These are phyloP conservation scores for Narthecium ossifragum DNA, from an alignment of 106 monocot species.

Conservation along the genomic window DNA sequence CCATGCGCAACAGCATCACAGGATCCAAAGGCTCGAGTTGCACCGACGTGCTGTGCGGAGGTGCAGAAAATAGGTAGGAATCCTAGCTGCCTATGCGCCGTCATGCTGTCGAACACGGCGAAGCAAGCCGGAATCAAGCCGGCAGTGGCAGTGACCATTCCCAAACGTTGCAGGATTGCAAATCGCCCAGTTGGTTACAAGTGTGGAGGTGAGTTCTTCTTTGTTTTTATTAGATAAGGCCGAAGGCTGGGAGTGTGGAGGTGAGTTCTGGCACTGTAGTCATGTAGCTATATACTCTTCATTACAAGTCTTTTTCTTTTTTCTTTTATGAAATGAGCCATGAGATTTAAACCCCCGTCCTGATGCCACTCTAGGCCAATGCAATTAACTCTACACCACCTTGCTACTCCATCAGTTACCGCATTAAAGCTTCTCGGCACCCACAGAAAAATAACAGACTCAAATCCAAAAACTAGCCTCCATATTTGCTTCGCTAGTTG, in stretches of 20 bases:
- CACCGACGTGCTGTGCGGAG: conserved; percentile 22
- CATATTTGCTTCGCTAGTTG: no score
- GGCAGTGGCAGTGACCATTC: conserved; percentile 52
- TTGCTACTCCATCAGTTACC: no score
- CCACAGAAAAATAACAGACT: no score
- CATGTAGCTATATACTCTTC: no score
- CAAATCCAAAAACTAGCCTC: no score
- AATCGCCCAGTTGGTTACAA: conserved; percentile 63
- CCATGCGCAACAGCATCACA: conserved; percentile 46
- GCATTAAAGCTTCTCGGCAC: no score
- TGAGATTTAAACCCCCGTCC: no score
- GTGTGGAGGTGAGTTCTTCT: conserved; percentile 33
- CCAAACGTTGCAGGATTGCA: conserved; percentile 52
- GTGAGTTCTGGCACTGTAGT: no score
- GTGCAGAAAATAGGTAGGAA: conserved; percentile 33
- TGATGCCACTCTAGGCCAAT: no score
- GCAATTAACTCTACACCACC: no score
- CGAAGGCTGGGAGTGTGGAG: no score
- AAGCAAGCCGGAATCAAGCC: conserved; percentile 42
- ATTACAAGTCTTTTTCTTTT: background rate
- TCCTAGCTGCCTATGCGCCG: conserved; percentile 55
- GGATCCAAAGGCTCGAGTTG: conserved; percentile 21
- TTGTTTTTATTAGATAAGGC: background rate
- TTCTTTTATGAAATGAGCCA: background rate
- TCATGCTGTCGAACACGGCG: conserved; percentile 39